phyloP scores from a whole-genome alignment of 192 early-diverging fungal genomes.

The Umbelopsis sp. region DNA sequence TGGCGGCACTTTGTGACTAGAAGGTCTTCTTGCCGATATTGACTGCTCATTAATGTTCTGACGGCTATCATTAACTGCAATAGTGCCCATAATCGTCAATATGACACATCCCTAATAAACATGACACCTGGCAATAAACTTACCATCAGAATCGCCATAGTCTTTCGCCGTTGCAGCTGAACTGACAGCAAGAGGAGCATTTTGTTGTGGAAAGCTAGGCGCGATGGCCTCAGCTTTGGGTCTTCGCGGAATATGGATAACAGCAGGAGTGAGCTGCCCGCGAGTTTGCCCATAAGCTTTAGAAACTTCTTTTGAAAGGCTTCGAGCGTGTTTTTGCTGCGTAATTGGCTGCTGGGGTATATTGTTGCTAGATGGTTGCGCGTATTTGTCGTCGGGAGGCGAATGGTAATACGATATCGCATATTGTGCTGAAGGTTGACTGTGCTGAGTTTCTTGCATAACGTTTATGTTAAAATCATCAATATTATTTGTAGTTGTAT shows the following conservation, averaged over 20 bases:
- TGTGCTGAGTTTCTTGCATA: not conserved
- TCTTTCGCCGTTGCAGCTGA: no score
- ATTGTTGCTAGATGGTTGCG: not conserved
- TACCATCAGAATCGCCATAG: no score
- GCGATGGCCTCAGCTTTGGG: not conserved
- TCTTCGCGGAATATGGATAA: slow-evolving; percentile 13
- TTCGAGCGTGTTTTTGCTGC: not conserved
- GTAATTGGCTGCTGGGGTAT: not conserved
- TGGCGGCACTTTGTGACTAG: slow-evolving; percentile 12
- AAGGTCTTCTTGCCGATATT: not conserved
- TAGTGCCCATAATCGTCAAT: no score
- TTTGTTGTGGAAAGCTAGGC: no score
- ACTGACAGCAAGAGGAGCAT: no score
- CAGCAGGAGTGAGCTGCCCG: not conserved
- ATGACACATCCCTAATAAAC: no score
- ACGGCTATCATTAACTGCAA: no score
- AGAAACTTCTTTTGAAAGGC: slow-evolving; percentile 1
- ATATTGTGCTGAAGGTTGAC: not conserved
- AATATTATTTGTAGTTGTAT: not conserved
- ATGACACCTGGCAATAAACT: no score
- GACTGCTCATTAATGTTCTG: no score
- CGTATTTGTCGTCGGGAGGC: not conserved
- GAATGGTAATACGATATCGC: not conserved
- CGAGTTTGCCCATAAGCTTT: not conserved
- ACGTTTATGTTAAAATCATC: not conserved